Evolutionary conservation across 1,139 yeast genomes (phyloP).

Genomic region (Saccharomyces pastorianus): DNA sequence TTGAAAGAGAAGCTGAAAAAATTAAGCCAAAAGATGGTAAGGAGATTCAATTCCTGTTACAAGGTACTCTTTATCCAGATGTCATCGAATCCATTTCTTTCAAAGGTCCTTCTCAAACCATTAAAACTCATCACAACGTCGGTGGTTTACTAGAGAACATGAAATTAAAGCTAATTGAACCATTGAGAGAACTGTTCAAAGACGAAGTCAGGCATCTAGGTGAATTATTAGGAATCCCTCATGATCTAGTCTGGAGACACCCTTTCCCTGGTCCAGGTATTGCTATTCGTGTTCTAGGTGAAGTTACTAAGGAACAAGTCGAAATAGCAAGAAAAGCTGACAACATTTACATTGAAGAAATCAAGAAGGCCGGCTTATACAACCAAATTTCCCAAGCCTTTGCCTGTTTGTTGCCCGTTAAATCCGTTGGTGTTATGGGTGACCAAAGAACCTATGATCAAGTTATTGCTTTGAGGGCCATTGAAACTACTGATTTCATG

Average conservation of each 20-base stretch:
- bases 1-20: slow-evolving; percentile 74
- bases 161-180: slow-evolving; percentile 97
- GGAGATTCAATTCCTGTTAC: slow-evolving; percentile 86
- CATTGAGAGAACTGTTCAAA: slow-evolving; percentile 94
- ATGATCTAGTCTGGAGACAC: slow-evolving; percentile 98
- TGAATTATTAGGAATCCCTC: slow-evolving; percentile 88
- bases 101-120: slow-evolving; percentile 99
- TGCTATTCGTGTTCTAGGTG: slow-evolving; percentile 96
- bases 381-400: slow-evolving; percentile 93
- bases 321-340: slow-evolving; percentile 97
- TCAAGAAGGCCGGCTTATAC: slow-evolving; percentile 85
- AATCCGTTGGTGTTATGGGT: slow-evolving; percentile 99
- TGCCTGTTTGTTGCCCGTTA: slow-evolving; percentile 93
- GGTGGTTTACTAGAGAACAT: slow-evolving; percentile 96
- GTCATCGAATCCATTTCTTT: slow-evolving; percentile 96
- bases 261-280: slow-evolving; percentile 99
- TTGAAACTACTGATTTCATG: slow-evolving; percentile 97
- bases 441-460: slow-evolving; percentile 98
- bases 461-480: slow-evolving; percentile 96
- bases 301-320: slow-evolving; percentile 86
- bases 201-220: slow-evolving; percentile 98
- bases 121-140: slow-evolving; percentile 97
- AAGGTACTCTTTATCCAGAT: slow-evolving; percentile 97
- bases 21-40: slow-evolving; percentile 85
- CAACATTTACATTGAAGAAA: slow-evolving; percentile 89